Evolutionary conservation across 192 early-diverging fungal species (phyloP), one percentile per base, ranked within the genome.

Genomic region (Backusella liffmaniae): DNA sequence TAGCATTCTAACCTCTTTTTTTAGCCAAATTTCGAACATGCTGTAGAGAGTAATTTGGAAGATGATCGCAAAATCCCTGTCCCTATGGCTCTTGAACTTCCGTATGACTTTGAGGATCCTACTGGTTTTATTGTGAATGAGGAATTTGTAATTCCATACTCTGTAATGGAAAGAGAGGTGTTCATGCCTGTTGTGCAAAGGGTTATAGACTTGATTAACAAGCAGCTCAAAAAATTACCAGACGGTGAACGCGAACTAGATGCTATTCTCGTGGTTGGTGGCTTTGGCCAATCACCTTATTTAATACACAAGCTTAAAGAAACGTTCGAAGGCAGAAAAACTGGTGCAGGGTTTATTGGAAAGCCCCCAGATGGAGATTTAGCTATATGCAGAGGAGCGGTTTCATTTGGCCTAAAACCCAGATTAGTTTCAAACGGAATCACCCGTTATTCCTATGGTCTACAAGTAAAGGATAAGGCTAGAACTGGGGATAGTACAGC

Each of bases 321-420:
- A 23, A 79, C 70, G 9, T 87, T 85, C 44, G 76, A 68, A 18
- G 66, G 37, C 30, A 77, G 76, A 34, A 3, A 0, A 13, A 9
- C 42, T n/a, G 36, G 21, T 70, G 86, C 86, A 8, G 73, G 67
- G 15, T 78, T 82, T 44, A 87, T 88, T 59, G 84, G 75, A 29
- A 74, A 75, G 72, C 79, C 84, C 71, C 82, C 81, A 77, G 70
- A 85, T 81, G 73, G 86, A 71, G 72, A 83, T 75, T 56, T 74
- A 39, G 86, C 86, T 59, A 84, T 89, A 36, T 83, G 84, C 0
- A 78, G 85, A 70, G 88, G 88, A 34, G 88, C 86, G 7, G 88
- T 88, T 29, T 84, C 82, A 35, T 86, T 84, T 46, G 87, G 84
- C 10, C 35, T 85, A 32, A 82, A 83, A 15, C 84, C 86, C 46